Evolutionary conservation across 441 rosid genomes (phyloP).

Genomic region (Gossypium schwendimanii): DNA sequence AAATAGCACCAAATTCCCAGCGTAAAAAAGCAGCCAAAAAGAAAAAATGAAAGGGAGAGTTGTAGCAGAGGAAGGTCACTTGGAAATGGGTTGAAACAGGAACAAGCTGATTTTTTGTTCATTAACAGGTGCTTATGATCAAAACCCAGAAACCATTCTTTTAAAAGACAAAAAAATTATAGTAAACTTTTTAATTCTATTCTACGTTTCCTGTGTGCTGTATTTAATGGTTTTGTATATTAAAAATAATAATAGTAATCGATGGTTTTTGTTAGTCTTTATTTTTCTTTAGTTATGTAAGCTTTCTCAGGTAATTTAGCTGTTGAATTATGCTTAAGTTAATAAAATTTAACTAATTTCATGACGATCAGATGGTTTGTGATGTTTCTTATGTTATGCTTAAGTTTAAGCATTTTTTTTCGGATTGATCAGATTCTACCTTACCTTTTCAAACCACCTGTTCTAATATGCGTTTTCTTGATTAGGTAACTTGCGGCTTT

Average conservation of each 20-base stretch:
- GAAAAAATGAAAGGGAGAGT: not conserved
- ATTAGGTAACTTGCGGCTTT: constrained; percentile 21
- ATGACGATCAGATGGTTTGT: constrained; percentile 10
- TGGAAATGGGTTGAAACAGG: constrained; percentile 24
- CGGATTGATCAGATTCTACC: constrained; percentile 9
- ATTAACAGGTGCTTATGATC: constrained; percentile 4
- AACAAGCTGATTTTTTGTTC: not conserved
- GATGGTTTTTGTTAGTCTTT: not conserved
- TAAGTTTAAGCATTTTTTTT: not conserved
- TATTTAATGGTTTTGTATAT: not conserved
- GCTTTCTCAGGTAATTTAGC: not conserved
- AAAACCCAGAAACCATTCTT: not conserved
- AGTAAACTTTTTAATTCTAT: constrained; percentile 17
- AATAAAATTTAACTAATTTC: not conserved
- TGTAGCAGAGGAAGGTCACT: constrained; percentile 21
- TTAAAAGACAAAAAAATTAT: not conserved
- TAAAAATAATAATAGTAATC: not conserved
- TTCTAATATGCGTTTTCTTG: constrained; percentile 4
- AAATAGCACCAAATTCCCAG: not conserved
- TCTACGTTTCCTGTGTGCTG: not conserved
- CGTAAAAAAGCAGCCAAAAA: constrained; percentile 22
- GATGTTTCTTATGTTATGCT: not conserved
- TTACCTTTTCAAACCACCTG: not conserved
- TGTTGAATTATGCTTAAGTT: not conserved
- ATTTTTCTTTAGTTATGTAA: not conserved